phyloP scores from a whole-genome alignment of 441 rosid species.

The Brassica hybrid region DNA sequence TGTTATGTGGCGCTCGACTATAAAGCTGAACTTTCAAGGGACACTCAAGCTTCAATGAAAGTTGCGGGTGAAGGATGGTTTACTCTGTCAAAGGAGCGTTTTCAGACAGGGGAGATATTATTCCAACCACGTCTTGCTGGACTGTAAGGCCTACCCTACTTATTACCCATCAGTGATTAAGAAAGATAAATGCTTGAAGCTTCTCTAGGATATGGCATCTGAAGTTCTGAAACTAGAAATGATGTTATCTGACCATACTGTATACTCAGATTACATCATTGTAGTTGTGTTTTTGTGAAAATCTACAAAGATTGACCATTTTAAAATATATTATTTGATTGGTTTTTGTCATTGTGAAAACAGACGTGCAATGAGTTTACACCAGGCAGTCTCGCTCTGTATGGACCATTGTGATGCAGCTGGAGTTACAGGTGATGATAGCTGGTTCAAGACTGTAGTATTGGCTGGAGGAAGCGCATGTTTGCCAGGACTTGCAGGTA shows the following conservation, averaged over 20 bases:
- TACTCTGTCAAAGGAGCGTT: slow-evolving; percentile 83
- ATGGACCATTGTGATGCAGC: slow-evolving; percentile 90
- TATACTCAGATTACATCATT: neutral
- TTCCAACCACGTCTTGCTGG: slow-evolving; percentile 87
- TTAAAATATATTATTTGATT: slow-evolving; percentile 2
- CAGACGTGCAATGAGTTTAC: slow-evolving; percentile 86
- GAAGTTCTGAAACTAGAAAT: slow-evolving; percentile 9
- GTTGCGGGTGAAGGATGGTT: slow-evolving; percentile 75
- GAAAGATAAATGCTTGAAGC: neutral
- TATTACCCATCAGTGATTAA: neutral
- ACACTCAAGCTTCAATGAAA: slow-evolving; percentile 70
- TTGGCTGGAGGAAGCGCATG: slow-evolving; percentile 82
- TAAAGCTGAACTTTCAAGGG: slow-evolving; percentile 63
- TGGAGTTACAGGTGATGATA: slow-evolving; percentile 61
- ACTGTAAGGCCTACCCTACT: slow-evolving; percentile 60
- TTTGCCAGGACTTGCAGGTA: slow-evolving; percentile 91
- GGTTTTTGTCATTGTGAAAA: neutral
- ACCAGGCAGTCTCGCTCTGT: slow-evolving; percentile 88
- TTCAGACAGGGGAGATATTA: slow-evolving; percentile 88
- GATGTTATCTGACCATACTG: slow-evolving; percentile 8
- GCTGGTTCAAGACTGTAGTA: slow-evolving; percentile 92
- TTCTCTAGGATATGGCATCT: neutral
- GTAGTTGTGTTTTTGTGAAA: slow-evolving; percentile 11
- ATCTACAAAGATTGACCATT: slow-evolving; percentile 6
- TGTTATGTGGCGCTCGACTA: slow-evolving; percentile 93